A percentile compares a stretch with the other conserved stretches of the same genome.
phyloP scores from a whole-genome alignment of 1,139 yeast genomes.

The Pichia sp. region DNA sequence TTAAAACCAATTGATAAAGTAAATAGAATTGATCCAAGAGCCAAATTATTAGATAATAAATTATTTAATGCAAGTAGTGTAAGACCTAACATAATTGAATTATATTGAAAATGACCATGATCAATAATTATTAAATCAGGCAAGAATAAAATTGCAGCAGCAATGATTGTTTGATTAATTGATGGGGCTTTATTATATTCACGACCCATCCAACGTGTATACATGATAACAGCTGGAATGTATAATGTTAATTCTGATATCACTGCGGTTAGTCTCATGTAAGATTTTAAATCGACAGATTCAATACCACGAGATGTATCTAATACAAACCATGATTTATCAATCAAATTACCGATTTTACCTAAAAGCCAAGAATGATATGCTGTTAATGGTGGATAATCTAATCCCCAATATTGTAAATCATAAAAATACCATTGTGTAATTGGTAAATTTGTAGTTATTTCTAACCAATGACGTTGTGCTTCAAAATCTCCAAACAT shows the following conservation, averaged over 20 bases:
- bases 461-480: constrained; percentile 96
- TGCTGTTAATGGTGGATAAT: constrained; percentile 96
- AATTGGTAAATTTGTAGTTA: constrained; percentile 71
- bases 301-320: constrained; percentile 73
- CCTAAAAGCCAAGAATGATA: constrained; percentile 84
- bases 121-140: constrained; percentile 82
- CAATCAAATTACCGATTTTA: constrained; percentile 54
- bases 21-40: constrained; percentile 73
- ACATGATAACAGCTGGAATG: constrained; percentile 73
- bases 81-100: constrained; percentile 89
- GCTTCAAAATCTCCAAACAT: constrained; percentile 96
- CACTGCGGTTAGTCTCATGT: constrained; percentile 75
- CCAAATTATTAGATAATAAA: constrained; percentile 55
- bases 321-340: constrained; percentile 71
- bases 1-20: constrained; percentile 76
- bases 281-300: constrained; percentile 58
- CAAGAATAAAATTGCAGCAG: constrained; percentile 69
- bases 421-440: constrained; percentile 84
- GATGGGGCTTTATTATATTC: constrained; percentile 45
- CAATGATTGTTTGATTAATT: constrained; percentile 69
- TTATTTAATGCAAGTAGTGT: constrained; percentile 63
- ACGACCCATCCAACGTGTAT: constrained; percentile 62
- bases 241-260: constrained; percentile 68
- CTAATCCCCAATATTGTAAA: constrained; percentile 90
- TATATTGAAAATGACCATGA: constrained; percentile 96